Conservation (phyloP, 1,284 basidiomycete species). For the Chiua sp. region DNA sequence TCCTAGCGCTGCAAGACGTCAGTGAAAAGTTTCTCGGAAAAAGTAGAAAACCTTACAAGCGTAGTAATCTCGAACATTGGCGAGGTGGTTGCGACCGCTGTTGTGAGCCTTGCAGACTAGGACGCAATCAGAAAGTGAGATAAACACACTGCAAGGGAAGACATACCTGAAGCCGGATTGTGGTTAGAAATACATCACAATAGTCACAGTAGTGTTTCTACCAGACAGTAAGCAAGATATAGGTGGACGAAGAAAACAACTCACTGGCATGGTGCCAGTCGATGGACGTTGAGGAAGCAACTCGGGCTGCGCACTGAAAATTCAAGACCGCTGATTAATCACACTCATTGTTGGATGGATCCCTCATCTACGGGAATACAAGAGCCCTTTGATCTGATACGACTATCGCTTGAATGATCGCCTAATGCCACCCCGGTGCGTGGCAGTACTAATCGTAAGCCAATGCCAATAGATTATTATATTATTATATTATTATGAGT, state of each 20-base stretch:
- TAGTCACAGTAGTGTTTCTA: slow-evolving; percentile 94
- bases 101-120: slow-evolving; percentile 98
- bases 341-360: slow-evolving; percentile 57
- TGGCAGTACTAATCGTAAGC: too few relatives aligned
- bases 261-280: slow-evolving; percentile 33
- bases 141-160: slow-evolving; percentile 11
- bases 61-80: slow-evolving; percentile 98
- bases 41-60: slow-evolving; percentile 64
- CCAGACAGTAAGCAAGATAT: slow-evolving; percentile 4
- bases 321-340: slow-evolving; percentile 38
- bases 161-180: slow-evolving; percentile 82
- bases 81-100: slow-evolving; percentile 93
- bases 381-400: slow-evolving; percentile 98
- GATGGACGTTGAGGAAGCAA: slow-evolving; percentile 17
- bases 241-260: slow-evolving; percentile 6
- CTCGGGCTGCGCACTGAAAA: slow-evolving; percentile 25
- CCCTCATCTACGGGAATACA: slow-evolving; percentile 79
- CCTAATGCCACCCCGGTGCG: too few relatives aligned
- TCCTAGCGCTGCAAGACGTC: slow-evolving; percentile 70
- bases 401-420: too few relatives aligned
- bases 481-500: too few relatives aligned
- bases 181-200: slow-evolving; percentile 93
- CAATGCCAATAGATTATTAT: too few relatives aligned
- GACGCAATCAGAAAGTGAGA: slow-evolving; percentile 15
- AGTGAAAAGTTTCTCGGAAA: slow-evolving; percentile 11